Conservation (phyloP, 2,329 filamentous ascomycete species). For the Colletotrichum spaethianum region DNA sequence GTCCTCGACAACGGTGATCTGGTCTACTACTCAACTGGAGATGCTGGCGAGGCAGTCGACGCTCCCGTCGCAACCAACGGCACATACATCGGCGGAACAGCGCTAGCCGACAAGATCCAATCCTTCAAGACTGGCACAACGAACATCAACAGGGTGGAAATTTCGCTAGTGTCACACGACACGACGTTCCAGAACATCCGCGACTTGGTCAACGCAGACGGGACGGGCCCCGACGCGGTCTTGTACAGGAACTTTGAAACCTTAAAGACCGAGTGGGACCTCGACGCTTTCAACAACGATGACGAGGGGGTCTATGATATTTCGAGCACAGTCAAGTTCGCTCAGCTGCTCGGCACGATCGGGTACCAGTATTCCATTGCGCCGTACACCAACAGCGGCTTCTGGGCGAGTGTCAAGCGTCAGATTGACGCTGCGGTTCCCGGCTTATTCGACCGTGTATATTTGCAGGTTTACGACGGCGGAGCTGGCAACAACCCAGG, state of each 20-base stretch:
- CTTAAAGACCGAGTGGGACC: conserved; percentile 56
- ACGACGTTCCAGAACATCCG: conserved; percentile 49
- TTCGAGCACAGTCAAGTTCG: conserved; percentile 58
- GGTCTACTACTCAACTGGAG: conserved; percentile 61
- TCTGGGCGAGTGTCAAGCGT: conserved; percentile 53
- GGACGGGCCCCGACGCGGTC: conserved; percentile 50
- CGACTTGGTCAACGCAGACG: conserved; percentile 54
- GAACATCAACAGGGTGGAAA: conserved; percentile 55
- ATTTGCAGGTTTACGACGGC: conserved; percentile 62
- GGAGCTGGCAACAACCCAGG: conserved; percentile 57
- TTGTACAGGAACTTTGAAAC: conserved; percentile 58
- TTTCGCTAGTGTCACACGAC: conserved; percentile 58
- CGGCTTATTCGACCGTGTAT: conserved; percentile 55
- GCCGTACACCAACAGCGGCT: conserved; percentile 57
- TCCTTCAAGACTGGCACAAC: conserved; percentile 53
- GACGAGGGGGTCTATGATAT: conserved; percentile 61
- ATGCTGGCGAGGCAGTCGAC: conserved; percentile 53
- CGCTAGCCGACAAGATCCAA: conserved; percentile 61
- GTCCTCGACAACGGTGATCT: conserved; percentile 59
- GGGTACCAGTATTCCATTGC: conserved; percentile 60
- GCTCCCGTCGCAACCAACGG: conserved; percentile 50
- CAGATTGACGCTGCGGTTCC: conserved; percentile 49
- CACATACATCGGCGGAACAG: conserved; percentile 62
- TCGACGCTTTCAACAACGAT: conserved; percentile 63
- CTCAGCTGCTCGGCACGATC: conserved; percentile 55